Base-by-base conservation (phyloP, 2,329 filamentous ascomycete species). In the Beauveria pseudobassiana region DNA sequence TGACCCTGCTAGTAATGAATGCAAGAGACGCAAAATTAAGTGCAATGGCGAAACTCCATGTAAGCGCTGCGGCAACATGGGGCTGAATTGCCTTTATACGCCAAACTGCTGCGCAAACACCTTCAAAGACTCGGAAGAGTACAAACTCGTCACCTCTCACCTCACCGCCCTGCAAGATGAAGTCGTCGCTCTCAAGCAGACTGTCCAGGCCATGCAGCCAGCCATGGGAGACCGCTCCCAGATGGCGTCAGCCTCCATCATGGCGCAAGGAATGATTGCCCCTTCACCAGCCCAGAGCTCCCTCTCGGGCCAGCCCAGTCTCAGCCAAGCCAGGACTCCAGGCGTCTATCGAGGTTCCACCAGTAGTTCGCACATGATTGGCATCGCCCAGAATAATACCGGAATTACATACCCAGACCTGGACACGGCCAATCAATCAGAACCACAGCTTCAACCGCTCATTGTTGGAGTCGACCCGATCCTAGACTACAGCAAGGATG, bases 111-210 rank as follows among this genome's bases (percentile, higher is more conserved):
- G 84, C 71, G 77, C 84, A 64, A 93, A 85, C 77, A 91, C 85
- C 73, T 92, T 96, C 81, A 95, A 93, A 74, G 93, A 97, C 69
- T 92, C 91, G 52, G 90, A 96, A 10, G 93, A 97, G 72, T 97
- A 92, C 79, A 90, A 87, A 70, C 83, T 87, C 43, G 91, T 97
- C 86, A 84, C 86, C 60, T 79, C 82, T 40, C 89, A 95, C 66
- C 85, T 97, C 63, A 77, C 79, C 12, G 82, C 83, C 9, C 81
- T 97, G 26, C 92, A 97, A 73, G 87, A 93, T 60, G 91, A 96
- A 75, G 89, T 97, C 69, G 87, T 90, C 63, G 82, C 82, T 65
- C 82, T 98, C 38, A 90, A 88, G 70, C 84, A 84, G 63, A 89
- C 83, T 67, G 78, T 97, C 69, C 89, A 82, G 69, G 78, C 83